Evolutionary conservation across 1,284 basidiomycete species (phyloP), one percentile per base, ranked within the genome.

Genomic region (Trichosporon coremiiforme): DNA sequence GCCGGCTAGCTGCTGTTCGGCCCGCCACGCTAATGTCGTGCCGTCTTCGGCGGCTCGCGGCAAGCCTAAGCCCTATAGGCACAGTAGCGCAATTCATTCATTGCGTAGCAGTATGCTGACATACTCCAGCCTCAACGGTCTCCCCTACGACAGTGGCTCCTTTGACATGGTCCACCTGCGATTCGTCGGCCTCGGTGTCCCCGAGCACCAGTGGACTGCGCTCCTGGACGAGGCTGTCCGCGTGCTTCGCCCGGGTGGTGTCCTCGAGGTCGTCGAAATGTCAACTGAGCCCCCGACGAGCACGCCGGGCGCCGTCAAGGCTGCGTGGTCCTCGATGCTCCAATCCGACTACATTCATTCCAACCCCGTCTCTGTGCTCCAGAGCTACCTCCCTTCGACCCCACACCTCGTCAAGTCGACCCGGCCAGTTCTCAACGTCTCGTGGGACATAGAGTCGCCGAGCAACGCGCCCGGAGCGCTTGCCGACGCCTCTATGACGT

Each of bases 121-220:
- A 33, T 31, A 33, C 33, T 38, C 12, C 69, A 83, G 83, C 71
- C 74, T 83, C 9, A 66, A 79, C 9, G 67, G 73, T 1, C 71
- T 84, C 10, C 82, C 82, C 0, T 84, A 80, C 71, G 81, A 82
- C 65, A 72, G 78, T 1, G 81, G 80, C 22, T 74, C 75, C 5
- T 84, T 84, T 55, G 83, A 84, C 71, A 73, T 81, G 65, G 81
- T 84, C 2, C 82, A 83, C 63, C 73, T 84, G 64, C 77, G 82
- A 0, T 82, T 82, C 67, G 70, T 81, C 17, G 81, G 79, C 5
- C 77, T 84, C 1, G 82, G 80, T 4, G 72, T 84, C 3, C 80
- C 83, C n/a, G 79, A 82, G 66, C 68, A 72, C 5, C 76, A 76
- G 38, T 83, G 82, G 82, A 69, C 70, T 9, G 73, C 77, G 62